A percentile compares a stretch with the other conserved stretches of the same genome.
Conservation (phyloP, 805 yeast genomes). For the Yueomyces sp. region DNA sequence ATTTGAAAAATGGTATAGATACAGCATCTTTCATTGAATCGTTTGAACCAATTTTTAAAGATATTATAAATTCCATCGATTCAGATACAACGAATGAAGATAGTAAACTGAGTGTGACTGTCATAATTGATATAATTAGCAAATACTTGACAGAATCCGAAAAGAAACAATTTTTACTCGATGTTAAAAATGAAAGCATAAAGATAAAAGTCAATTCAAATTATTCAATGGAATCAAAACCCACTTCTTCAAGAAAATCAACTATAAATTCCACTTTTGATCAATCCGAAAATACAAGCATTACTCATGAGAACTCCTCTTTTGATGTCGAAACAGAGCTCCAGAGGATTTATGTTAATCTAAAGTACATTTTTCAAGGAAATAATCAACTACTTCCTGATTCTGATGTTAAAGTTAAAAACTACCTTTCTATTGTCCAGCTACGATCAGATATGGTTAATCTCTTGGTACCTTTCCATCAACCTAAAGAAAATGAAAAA, state of each 20-base stretch:
- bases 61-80: conserved; percentile 17
- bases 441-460: conserved; percentile 17
- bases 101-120: conserved; percentile 13
- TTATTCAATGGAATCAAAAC: not conserved
- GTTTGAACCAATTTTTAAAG: conserved; percentile 23
- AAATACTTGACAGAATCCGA: conserved; percentile 8
- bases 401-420: not conserved
- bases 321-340: conserved; percentile 15
- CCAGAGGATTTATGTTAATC: conserved; percentile 7
- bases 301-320: not conserved
- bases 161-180: conserved; percentile 1
- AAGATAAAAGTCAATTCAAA: not conserved
- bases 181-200: conserved; percentile 2
- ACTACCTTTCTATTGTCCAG: conserved; percentile 6
- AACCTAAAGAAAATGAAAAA: conserved; percentile 65
- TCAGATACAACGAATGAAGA: conserved; percentile 7
- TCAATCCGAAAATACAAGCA: not conserved
- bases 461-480: conserved; percentile 35
- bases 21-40: conserved; percentile 19
- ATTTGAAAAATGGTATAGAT: conserved; percentile 17
- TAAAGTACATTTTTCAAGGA: conserved; percentile 1
- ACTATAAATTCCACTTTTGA: not conserved
- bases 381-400: not conserved
- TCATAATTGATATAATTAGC: conserved; percentile 12
- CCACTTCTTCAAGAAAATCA: not conserved